A percentile compares a stretch with the other conserved stretches of the same genome.
Conservation (phyloP, 352 stramenopile species). For the Phytopythium mirpurense region DNA sequence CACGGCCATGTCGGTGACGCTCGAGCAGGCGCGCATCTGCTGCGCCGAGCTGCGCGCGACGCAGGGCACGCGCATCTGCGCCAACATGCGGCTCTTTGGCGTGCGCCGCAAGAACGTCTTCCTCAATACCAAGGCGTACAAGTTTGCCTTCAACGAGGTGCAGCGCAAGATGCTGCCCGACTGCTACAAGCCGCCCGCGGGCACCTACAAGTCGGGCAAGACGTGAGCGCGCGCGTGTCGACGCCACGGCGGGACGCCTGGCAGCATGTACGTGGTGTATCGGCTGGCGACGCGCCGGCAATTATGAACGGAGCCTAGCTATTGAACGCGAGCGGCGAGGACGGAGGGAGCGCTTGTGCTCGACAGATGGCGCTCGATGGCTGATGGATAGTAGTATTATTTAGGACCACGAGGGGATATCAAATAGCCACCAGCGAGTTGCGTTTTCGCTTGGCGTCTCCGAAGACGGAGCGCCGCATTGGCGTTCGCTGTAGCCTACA, state of each 20-base stretch:
- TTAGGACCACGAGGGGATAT: conserved; percentile 4
- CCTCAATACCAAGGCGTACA: conserved; percentile 78
- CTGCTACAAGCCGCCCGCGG: conserved; percentile 75
- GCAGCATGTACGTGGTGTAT: not conserved
- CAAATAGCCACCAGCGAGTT: not conserved
- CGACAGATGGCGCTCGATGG: no score
- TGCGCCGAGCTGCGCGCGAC: conserved; percentile 50
- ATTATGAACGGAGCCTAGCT: not conserved
- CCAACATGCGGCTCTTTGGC: conserved; percentile 71
- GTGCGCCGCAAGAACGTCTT: conserved; percentile 80
- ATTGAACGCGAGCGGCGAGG: not conserved
- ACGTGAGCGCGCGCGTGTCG: conserved; percentile 29
- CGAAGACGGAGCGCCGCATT: not conserved
- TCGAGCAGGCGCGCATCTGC: conserved; percentile 85
- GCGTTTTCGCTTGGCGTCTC: not conserved
- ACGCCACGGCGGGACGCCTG: no score
- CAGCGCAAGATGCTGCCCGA: conserved; percentile 82
- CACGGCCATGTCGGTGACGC: conserved; percentile 96
- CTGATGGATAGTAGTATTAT: no score
- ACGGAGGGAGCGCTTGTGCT: no score
- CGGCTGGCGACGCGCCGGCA: no score
- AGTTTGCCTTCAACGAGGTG: conserved; percentile 87
- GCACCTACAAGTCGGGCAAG: conserved; percentile 83
- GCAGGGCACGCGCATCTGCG: conserved; percentile 47
- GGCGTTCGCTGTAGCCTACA: no score